Evolutionary conservation across 1,139 yeast genomes (phyloP).

Genomic region (Kodamaea derodonti): DNA sequence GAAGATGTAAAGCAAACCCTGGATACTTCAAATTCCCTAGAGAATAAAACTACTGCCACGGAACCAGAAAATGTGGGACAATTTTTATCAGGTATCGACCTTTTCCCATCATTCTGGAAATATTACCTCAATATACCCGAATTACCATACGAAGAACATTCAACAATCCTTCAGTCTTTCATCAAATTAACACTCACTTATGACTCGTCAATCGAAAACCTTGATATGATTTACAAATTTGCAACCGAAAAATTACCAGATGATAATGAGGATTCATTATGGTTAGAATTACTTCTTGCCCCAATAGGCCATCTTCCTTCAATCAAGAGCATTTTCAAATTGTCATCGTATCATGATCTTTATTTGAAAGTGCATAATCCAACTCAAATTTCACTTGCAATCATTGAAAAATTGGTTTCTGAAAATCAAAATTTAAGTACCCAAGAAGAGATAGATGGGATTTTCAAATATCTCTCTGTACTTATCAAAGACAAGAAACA

Average conservation of each 20-base stretch:
- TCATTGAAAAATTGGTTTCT: conserved; percentile 28
- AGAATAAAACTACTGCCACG: background rate
- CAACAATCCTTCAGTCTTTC: conserved; percentile 61
- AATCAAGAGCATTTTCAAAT: conserved; percentile 23
- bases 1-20: background rate
- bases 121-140: conserved; percentile 61
- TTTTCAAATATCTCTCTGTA: conserved; percentile 40
- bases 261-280: conserved; percentile 24
- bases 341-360: conserved; percentile 42
- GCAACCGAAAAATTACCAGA: conserved; percentile 47
- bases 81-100: background rate
- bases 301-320: conserved; percentile 49
- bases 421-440: conserved; percentile 19
- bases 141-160: conserved; percentile 60
- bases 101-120: conserved; percentile 49
- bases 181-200: conserved; percentile 62
- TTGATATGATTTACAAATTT: conserved; percentile 59
- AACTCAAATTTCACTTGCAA: conserved; percentile 35
- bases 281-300: conserved; percentile 53
- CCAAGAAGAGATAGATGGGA: conserved; percentile 38
- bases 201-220: conserved; percentile 61
- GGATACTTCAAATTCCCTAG: background rate
- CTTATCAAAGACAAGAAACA: conserved; percentile 32
- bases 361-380: conserved; percentile 32
- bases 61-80: background rate